Base-by-base conservation (phyloP, 306 rosid genomes). In the Dalbergia cultrata region DNA sequence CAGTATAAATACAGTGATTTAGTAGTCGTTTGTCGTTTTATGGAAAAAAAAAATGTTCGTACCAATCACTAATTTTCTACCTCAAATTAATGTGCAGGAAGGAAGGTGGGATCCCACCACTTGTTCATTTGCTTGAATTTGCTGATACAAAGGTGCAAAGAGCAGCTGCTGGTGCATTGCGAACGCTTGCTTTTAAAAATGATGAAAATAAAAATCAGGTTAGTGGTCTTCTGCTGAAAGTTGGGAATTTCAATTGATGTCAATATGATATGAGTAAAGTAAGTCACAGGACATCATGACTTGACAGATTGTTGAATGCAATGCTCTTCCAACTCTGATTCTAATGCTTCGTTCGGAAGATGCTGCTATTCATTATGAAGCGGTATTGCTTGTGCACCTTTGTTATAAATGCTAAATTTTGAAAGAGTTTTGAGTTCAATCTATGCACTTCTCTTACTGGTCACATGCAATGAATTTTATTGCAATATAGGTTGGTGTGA, bases 81-180 rank as follows among this genome's bases (percentile, higher is more conserved):
- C 31, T 26, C 31, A 26, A 26, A 44, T 75, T 75, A 45, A 52
- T 73, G 34, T 83, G 71, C 82, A 93, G 98, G 90, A 87, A 86
- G 84, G 98, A 93, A 79, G 98, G 98, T 50, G 98, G 98, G 64
- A 93, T 93, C 78, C 97, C 97, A 39, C 98, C 97, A 9, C 90
- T 93, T 67, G 98, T 93, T 80, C 91, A 91, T 81, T 84, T 91
- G 85, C 98, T 93, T 81, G 92, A 89, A 83, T 91, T 93, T 59
- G 75, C 92, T 9, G 98, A 93, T 72, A 84, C 87, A 14, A 93
- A 93, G 90, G 98, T 93, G 86, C 98, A 93, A 84, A 91, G 98
- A 79, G 97, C 98, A 68, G 97, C 97, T 80, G 98, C 98, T 43
- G 98, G 97, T 79, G 98, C 98, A 13, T 69, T 93, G 69, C 86